These are phyloP conservation scores for Selenicereus undatus DNA, from an alignment of 148 eudicot species.

Conservation along the genomic window DNA sequence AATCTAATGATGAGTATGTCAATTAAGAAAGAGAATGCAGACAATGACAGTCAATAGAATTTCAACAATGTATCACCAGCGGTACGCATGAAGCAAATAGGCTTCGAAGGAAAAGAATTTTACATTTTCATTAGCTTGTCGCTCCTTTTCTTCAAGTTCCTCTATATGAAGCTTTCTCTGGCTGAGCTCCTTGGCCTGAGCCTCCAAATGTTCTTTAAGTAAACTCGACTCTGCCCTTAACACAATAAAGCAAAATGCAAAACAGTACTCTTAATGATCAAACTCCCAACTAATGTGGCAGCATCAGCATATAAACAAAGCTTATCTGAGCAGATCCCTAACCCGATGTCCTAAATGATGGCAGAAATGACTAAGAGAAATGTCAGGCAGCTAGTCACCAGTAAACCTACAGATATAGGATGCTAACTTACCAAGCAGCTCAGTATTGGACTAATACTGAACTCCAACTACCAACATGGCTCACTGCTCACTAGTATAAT, in stretches of 20 bases:
- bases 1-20: slow-evolving; percentile 38
- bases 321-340: neutral
- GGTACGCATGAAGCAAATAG: no score
- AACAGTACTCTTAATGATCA: slow-evolving; percentile 1
- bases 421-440: neutral
- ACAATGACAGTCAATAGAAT: no score
- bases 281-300: neutral
- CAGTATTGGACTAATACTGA: neutral
- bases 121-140: slow-evolving; percentile 91
- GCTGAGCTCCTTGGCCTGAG: slow-evolving; percentile 71
- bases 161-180: slow-evolving; percentile 65
- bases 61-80: neutral
- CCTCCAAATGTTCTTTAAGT: slow-evolving; percentile 72
- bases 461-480: no score
- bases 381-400: neutral
- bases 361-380: neutral
- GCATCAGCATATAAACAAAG: neutral
- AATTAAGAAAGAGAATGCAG: no score
- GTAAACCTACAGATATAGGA: neutral
- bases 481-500: no score
- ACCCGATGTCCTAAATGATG: neutral
- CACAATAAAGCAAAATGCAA: slow-evolving; percentile 36
- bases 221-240: slow-evolving; percentile 88
- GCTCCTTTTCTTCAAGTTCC: slow-evolving; percentile 93
- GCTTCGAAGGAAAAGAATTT: neutral